Conservation (phyloP, 208 protist species). For the Acanthamoeba divionensis region DNA sequence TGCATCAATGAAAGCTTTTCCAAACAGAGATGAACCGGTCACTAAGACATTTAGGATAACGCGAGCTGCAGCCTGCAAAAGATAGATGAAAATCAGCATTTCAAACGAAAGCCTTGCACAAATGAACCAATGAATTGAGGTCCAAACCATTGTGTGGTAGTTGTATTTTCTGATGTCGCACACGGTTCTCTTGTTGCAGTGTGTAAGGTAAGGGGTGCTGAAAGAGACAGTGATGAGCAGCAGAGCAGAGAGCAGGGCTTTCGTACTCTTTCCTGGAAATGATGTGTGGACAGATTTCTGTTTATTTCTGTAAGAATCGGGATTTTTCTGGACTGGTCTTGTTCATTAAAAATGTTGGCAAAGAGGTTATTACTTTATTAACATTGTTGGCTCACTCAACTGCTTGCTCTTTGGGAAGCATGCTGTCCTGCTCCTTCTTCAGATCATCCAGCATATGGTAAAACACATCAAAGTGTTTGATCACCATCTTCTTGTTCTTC, state of each 20-base stretch:
- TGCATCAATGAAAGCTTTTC: slow-evolving; percentile 35
- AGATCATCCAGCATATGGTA: slow-evolving; percentile 47
- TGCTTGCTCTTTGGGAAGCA: background rate
- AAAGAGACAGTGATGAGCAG: too few relatives aligned
- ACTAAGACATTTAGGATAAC: slow-evolving; percentile 23
- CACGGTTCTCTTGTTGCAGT: too few relatives aligned
- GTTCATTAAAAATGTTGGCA: too few relatives aligned
- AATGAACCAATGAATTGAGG: background rate
- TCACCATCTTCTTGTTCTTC: background rate
- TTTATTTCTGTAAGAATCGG: too few relatives aligned
- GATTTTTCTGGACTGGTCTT: too few relatives aligned
- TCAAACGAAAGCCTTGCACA: too few relatives aligned
- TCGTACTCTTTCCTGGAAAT: too few relatives aligned
- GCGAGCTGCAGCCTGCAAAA: background rate
- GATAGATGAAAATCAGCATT: too few relatives aligned
- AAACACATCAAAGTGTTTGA: slow-evolving; percentile 41
- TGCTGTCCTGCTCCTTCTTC: slow-evolving; percentile 17
- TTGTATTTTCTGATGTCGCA: too few relatives aligned
- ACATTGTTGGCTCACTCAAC: background rate
- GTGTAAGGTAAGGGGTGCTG: too few relatives aligned
- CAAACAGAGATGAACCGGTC: slow-evolving; percentile 2
- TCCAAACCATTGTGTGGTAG: background rate
- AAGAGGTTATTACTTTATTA: background rate
- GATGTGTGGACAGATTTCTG: too few relatives aligned
- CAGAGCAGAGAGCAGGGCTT: too few relatives aligned